phyloP scores from a whole-genome alignment of 345 rosid species.

The sweet orange (Citrus sinensis) region DVS_A1.0 CM039163.1:17359501-17360000 shows the following conservation, averaged over 20 bases:
- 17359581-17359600: background rate
- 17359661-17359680: background rate
- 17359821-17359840: too few species aligned
- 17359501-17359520: background rate
- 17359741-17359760: background rate
- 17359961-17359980: background rate
- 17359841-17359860: too few species aligned
- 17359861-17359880: too few species aligned
- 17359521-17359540: background rate
- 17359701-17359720: background rate
- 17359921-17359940: too few species aligned
- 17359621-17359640: background rate
- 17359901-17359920: too few species aligned
- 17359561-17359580: background rate
- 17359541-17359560: background rate
- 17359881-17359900: too few species aligned
- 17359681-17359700: background rate
- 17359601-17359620: background rate
- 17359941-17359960: too few species aligned
- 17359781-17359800: too few species aligned
- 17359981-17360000: background rate
- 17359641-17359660: background rate
- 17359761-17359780: background rate
- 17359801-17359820: too few species aligned
- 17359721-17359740: background rate